phyloP scores from a whole-genome alignment of 2,329 filamentous ascomycete genomes.

The Rutstroemia sydowiana region DNA sequence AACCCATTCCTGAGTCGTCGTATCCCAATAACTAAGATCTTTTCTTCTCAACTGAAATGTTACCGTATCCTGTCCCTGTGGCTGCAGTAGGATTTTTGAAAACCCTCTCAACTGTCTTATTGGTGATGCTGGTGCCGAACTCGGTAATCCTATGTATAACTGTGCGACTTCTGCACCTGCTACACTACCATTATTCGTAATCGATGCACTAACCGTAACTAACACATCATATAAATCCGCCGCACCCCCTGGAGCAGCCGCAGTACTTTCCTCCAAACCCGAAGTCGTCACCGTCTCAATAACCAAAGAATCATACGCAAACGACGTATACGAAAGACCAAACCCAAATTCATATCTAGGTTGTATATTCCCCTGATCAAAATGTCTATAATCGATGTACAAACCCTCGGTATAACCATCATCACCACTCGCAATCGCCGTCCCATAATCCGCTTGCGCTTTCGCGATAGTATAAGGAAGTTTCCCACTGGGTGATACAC shows the following conservation, averaged over 20 bases:
- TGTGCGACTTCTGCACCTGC: constrained; percentile 47
- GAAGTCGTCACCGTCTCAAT: too few relatives aligned
- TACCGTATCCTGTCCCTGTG: constrained; percentile 38
- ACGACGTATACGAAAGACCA: constrained; percentile 50
- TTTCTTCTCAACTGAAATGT: constrained; percentile 33
- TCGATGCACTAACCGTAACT: constrained; percentile 48
- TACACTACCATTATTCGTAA: constrained; percentile 56
- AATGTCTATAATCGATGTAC: constrained; percentile 46
- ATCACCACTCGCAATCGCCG: constrained; percentile 14
- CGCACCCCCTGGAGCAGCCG: constrained; percentile 38
- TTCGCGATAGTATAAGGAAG: constrained; percentile 54
- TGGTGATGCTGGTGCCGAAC: constrained; percentile 38
- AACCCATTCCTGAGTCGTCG: constrained; percentile 49
- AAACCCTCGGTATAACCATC: constrained; percentile 39
- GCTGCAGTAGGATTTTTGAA: constrained; percentile 44
- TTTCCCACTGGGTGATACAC: constrained; percentile 41
- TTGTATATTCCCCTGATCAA: constrained; percentile 35
- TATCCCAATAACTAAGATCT: constrained; percentile 58
- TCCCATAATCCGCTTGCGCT: constrained; percentile 39
- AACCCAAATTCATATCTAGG: constrained; percentile 37
- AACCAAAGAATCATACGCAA: constrained; percentile 29
- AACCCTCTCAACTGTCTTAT: constrained; percentile 58
- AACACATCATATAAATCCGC: constrained; percentile 56
- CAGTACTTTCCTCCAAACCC: too few relatives aligned
- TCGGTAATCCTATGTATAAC: constrained; percentile 31